These are phyloP conservation scores for Striga hermonthica DNA, from an alignment of 305 asterid genomes.

Conservation along the genomic window DNA sequence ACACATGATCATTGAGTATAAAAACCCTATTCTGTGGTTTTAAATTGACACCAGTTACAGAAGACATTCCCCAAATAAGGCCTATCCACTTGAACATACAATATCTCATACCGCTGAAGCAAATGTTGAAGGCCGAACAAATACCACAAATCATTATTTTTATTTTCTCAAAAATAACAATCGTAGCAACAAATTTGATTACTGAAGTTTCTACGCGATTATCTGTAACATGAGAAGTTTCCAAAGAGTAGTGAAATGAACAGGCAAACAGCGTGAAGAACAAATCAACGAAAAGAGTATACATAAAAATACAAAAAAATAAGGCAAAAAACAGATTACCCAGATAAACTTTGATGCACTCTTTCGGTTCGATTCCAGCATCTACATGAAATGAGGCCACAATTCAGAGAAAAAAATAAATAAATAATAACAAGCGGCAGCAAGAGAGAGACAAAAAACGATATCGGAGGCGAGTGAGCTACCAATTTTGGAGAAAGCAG, in stretches of 20 bases:
- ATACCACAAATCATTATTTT: neutral
- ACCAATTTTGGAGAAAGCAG: constrained; percentile 58
- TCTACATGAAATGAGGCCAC: constrained; percentile 46
- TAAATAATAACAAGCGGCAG: neutral
- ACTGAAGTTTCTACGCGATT: neutral
- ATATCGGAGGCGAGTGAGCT: constrained; percentile 30
- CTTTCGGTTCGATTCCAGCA: constrained; percentile 69
- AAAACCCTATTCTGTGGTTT: constrained; percentile 1
- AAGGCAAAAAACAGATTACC: constrained; percentile 37
- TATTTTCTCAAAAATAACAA: neutral
- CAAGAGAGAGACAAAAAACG: neutral
- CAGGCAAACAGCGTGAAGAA: neutral
- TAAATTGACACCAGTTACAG: neutral
- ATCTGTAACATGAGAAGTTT: neutral
- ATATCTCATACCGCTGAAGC: neutral
- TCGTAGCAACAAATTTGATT: neutral
- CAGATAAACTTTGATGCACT: constrained; percentile 70
- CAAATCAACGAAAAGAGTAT: constrained; percentile 14
- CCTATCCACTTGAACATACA: constrained; percentile 2
- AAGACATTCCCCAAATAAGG: neutral
- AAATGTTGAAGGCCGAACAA: neutral
- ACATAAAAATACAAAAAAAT: neutral
- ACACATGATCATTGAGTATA: neutral
- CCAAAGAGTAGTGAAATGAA: constrained; percentile 6
- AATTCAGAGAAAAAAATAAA: neutral